These are phyloP conservation scores for Salix purpurea DNA, from an alignment of 345 rosid species.

Conservation along the genomic window DNA sequence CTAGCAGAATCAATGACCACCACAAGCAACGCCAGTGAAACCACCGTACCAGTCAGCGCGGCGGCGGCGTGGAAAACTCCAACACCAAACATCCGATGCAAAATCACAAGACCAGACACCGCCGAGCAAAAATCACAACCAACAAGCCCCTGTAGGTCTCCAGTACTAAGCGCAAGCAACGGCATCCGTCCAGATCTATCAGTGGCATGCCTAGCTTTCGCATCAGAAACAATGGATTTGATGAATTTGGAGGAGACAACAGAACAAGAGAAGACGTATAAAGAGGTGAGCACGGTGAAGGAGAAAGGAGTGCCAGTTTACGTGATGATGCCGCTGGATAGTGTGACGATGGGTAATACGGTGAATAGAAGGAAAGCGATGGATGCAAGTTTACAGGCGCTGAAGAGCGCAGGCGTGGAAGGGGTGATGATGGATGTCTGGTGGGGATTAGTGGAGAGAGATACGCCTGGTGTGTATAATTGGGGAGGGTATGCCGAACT, in stretches of 20 bases:
- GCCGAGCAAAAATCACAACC: conserved; percentile 47
- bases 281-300: conserved; percentile 22
- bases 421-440: conserved; percentile 98
- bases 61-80: conserved; percentile 41
- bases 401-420: conserved; percentile 94
- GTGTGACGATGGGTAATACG: conserved; percentile 73
- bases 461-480: conserved; percentile 67
- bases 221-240: conserved; percentile 26
- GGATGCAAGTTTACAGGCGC: conserved; percentile 89
- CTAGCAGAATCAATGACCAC: conserved; percentile 31
- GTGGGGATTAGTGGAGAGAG: conserved; percentile 99
- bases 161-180: conserved; percentile 22
- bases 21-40: conserved; percentile 9
- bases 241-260: conserved; percentile 13
- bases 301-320: conserved; percentile 77
- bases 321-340: conserved; percentile 98
- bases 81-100: conserved; percentile 29
- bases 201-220: conserved; percentile 59
- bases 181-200: conserved; percentile 58
- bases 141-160: conserved; percentile 61
- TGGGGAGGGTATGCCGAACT: conserved; percentile 95
- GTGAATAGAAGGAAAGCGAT: conserved; percentile 86
- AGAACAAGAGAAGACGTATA: conserved; percentile 26
- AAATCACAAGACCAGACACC: conserved; percentile 23
- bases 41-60: background rate